Evolutionary conservation across 2,329 filamentous ascomycete genomes (phyloP), one percentile per base, ranked within the genome.

Genomic region (Phoma sp.): DNA sequence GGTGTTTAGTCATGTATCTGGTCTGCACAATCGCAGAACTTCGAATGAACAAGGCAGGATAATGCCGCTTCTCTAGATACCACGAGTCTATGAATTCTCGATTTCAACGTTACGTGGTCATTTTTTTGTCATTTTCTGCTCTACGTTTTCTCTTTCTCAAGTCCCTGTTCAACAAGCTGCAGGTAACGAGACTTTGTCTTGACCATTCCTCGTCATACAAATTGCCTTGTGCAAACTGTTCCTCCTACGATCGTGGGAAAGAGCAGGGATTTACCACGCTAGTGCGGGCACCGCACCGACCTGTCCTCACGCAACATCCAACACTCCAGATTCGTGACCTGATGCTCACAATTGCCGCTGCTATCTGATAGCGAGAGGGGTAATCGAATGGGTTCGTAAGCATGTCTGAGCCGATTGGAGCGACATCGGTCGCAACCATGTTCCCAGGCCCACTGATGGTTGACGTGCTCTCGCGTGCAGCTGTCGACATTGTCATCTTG

Each of bases 1-100:
- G 73, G 70, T 68, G 66, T 74, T 74, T 65, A 70, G 71, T 74
- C 68, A 69, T 72, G 71, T 74, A 74, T 74, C 72, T 74, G 71
- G 71, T 74, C 72, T 72, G 71, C 71, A 73, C 69, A 74, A 68
- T 66, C 63, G 64, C 67, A 66, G 64, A 66, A 67, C 63, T 67
- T 64, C 67, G 67, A 75, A 73, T 71, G 73, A 70, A 73, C 63
- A 61, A 63, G 70, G 71, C 73, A 71, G 59, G 57, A 69, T 65
- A 61, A 69, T 69, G 68, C 70, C 67, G 59, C 57, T 71, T 73
- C 64, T 71, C 70, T 74, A 74, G 72, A 74, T 74, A 74, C 70
- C 71, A 74, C 66, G 72, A 73, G 68, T 57, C 65, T 72, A 72
- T 68, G 68, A 71, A 71, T 71, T 48, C 65, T 69, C 64, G 67